Conservation (phyloP, 306 rosid genomes). For the Cicer chorassanicum region DNA sequence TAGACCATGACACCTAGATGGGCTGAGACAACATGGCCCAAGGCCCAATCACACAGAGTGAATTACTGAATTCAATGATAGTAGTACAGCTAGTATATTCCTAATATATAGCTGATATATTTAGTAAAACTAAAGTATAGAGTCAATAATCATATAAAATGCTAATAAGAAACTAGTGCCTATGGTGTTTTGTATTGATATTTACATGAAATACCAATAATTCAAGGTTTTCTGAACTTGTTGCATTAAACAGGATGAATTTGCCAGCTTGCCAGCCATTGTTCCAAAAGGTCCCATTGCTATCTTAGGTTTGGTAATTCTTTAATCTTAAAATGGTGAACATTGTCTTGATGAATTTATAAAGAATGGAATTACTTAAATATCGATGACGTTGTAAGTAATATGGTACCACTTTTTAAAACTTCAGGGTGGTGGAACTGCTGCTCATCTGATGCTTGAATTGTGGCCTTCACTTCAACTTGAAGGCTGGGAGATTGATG, state of each 20-base stretch:
- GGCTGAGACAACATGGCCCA: no score
- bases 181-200: constrained; percentile 12
- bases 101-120: neutral
- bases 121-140: neutral
- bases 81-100: neutral
- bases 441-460: constrained; percentile 88
- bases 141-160: constrained; percentile 14
- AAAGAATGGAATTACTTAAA: constrained; percentile 31
- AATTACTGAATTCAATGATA: neutral
- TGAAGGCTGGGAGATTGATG: constrained; percentile 96
- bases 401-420: constrained; percentile 38
- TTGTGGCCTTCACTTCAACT: constrained; percentile 92
- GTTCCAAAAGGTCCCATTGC: constrained; percentile 91
- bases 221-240: constrained; percentile 42
- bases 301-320: constrained; percentile 86
- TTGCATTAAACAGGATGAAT: constrained; percentile 76
- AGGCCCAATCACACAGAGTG: neutral
- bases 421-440: constrained; percentile 93
- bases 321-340: constrained; percentile 34
- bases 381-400: constrained; percentile 25
- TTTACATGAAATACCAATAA: neutral
- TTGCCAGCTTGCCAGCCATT: constrained; percentile 90
- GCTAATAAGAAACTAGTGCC: constrained; percentile 14
- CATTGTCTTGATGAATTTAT: constrained; percentile 32
- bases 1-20: no score